These are phyloP conservation scores for Wallemia hederae DNA, from an alignment of 1,284 basidiomycete genomes.

Conservation along the genomic window DNA sequence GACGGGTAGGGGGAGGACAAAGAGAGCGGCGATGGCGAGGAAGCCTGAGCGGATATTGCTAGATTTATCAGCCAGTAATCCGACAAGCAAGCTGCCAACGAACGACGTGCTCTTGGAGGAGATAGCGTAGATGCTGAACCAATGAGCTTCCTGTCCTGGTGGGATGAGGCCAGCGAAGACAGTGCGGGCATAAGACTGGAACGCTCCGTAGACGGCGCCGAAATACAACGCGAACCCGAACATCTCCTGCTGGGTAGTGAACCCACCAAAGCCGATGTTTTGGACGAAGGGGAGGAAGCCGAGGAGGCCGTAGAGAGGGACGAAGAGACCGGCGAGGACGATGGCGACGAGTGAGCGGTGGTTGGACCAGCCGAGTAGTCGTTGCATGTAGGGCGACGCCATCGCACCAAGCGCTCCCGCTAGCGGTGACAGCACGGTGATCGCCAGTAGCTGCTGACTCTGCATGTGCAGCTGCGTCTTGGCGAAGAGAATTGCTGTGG, in stretches of 20 bases:
- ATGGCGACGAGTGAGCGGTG: conserved; percentile 33
- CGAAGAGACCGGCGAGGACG: conserved; percentile 30
- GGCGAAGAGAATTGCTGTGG: conserved; percentile 49
- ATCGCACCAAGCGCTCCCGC: conserved; percentile 46
- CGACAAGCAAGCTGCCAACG: conserved; percentile 50
- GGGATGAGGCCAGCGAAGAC: conserved; percentile 50
- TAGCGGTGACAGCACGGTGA: conserved; percentile 35
- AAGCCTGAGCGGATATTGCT: conserved; percentile 72
- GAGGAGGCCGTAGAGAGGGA: conserved; percentile 55
- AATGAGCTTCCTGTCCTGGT: conserved; percentile 43
- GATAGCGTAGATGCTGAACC: conserved; percentile 52
- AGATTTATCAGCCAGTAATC: conserved; percentile 50
- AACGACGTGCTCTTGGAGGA: conserved; percentile 55
- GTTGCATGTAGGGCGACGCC: conserved; percentile 35
- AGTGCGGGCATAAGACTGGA: conserved; percentile 49
- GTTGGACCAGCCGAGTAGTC: conserved; percentile 31
- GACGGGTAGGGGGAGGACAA: conserved; percentile 47
- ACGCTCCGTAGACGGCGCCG: conserved; percentile 44
- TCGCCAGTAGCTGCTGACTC: conserved; percentile 33
- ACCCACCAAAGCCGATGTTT: conserved; percentile 27
- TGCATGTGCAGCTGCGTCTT: conserved; percentile 50
- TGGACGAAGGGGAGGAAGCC: conserved; percentile 33
- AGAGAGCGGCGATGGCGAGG: conserved; percentile 51
- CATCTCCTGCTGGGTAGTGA: conserved; percentile 55
- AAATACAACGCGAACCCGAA: conserved; percentile 52